Percentiles rank a stretch among this genome's conserved stretches.
Evolutionary conservation across 371 early-diverging fungal genomes (phyloP).

Genomic region (Mortierella sp.): DNA sequence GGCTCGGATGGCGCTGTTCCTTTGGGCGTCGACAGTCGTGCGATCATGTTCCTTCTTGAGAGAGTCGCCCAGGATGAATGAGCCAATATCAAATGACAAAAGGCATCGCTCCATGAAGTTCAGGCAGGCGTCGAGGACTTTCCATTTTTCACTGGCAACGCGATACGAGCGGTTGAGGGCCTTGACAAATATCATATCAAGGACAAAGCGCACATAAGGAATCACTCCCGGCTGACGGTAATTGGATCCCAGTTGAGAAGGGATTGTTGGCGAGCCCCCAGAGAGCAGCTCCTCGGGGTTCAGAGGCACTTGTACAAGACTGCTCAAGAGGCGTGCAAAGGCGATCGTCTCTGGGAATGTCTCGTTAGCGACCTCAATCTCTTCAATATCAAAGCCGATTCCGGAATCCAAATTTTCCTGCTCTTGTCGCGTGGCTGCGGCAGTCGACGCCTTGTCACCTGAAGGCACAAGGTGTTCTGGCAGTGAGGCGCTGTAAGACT

Average conservation of each 20-base stretch:
- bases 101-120: conserved; percentile 82
- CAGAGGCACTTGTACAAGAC: conserved; percentile 75
- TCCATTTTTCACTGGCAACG: conserved; percentile 82
- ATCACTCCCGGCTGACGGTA: conserved; percentile 77
- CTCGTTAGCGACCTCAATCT: conserved; percentile 76
- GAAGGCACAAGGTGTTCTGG: conserved; percentile 45
- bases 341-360: conserved; percentile 89
- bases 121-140: conserved; percentile 79
- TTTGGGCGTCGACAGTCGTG: conserved; percentile 30
- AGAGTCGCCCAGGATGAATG: conserved; percentile 49
- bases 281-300: conserved; percentile 56
- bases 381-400: conserved; percentile 80
- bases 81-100: conserved; percentile 74
- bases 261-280: conserved; percentile 58
- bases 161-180: conserved; percentile 73
- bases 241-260: conserved; percentile 59
- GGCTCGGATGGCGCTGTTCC: conserved; percentile 39
- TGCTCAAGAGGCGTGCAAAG: conserved; percentile 77
- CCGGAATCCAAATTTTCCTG: conserved; percentile 58
- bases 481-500: conserved; percentile 46
- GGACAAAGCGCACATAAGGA: conserved; percentile 85
- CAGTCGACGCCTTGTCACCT: conserved; percentile 36
- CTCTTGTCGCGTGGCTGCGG: conserved; percentile 33
- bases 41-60: conserved; percentile 30
- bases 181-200: conserved; percentile 85